A percentile compares a stretch with the other conserved stretches of the same genome.
phyloP scores from a whole-genome alignment of 106 monocot species.

The Alisma plantagoaquatica region DNA sequence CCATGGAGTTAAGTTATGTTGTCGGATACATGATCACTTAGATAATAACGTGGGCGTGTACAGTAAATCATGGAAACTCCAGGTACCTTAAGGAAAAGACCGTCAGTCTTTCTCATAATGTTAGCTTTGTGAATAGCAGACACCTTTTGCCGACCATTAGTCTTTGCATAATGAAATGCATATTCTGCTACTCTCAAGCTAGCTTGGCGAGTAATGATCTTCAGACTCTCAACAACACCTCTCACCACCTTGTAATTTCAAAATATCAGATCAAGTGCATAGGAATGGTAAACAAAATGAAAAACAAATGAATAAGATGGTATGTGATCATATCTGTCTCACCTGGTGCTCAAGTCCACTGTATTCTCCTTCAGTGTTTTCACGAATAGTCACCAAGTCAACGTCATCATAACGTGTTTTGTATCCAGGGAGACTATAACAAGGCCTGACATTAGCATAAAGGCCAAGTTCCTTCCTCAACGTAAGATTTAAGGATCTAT shows the following conservation, averaged over 20 bases:
- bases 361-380: slow-evolving; percentile 95
- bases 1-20: too few relatives aligned
- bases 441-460: slow-evolving; percentile 87
- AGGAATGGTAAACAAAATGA: neutral
- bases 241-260: slow-evolving; percentile 98
- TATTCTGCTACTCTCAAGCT: slow-evolving; percentile 95
- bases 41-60: too few relatives aligned
- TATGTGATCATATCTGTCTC: too few relatives aligned
- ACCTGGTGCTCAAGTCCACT: slow-evolving; percentile 98
- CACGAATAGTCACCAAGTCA: slow-evolving; percentile 80
- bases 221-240: slow-evolving; percentile 95
- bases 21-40: too few relatives aligned
- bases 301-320: neutral
- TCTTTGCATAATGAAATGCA: slow-evolving; percentile 89
- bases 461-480: slow-evolving; percentile 83
- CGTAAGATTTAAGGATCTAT: slow-evolving; percentile 82
- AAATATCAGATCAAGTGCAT: neutral
- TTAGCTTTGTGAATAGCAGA: slow-evolving; percentile 99
- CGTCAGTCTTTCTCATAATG: slow-evolving; percentile 96
- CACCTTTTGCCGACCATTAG: slow-evolving; percentile 78
- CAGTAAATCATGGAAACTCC: too few relatives aligned
- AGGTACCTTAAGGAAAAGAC: slow-evolving; percentile 90
- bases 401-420: slow-evolving; percentile 89
- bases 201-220: slow-evolving; percentile 91
- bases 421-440: slow-evolving; percentile 74